Evolutionary conservation across 768 basidiomycete species (phyloP).

Genomic region (Tricholoma furcatifolium): DNA sequence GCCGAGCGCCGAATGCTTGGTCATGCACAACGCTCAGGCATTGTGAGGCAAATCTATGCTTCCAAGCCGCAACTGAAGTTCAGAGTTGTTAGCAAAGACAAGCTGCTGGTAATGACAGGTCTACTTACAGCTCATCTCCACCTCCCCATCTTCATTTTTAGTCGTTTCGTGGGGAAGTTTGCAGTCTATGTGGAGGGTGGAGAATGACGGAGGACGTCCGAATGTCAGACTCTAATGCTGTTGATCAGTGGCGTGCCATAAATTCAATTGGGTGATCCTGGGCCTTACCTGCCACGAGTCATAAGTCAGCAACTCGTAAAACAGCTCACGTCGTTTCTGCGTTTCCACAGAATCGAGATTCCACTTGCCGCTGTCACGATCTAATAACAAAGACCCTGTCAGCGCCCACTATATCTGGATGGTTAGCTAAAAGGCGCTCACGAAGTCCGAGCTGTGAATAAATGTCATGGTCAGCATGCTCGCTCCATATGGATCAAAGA

Average conservation of each 20-base stretch:
- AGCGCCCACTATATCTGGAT: slow-evolving; percentile 2
- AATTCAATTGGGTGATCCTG: slow-evolving; percentile 2
- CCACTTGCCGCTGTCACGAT: slow-evolving; percentile 70
- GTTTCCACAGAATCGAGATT: slow-evolving; percentile 56
- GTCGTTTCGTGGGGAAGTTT: slow-evolving; percentile 47
- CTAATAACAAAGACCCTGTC: slow-evolving; percentile 30
- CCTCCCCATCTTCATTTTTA: slow-evolving; percentile 46
- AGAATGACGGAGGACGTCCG: slow-evolving; percentile 68
- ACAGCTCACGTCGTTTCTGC: slow-evolving; percentile 53
- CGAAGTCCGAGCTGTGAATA: slow-evolving; percentile 59
- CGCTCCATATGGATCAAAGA: slow-evolving; percentile 13
- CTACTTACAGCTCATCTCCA: slow-evolving; percentile 62
- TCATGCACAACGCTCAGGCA: slow-evolving; percentile 67
- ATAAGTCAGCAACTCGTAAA: slow-evolving; percentile 67
- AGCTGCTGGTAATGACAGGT: neutral
- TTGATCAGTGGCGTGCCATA: neutral
- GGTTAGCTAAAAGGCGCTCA: slow-evolving; percentile 34
- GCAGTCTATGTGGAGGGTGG: slow-evolving; percentile 53
- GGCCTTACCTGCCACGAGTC: slow-evolving; percentile 66
- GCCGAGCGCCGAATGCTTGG: slow-evolving; percentile 62
- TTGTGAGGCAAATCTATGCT: slow-evolving; percentile 61
- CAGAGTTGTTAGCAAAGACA: neutral
- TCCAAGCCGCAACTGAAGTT: slow-evolving; percentile 62
- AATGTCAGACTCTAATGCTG: slow-evolving; percentile 60
- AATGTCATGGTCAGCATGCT: slow-evolving; percentile 14